phyloP scores from a whole-genome alignment of 345 rosid species.

The Arabidopsis thaliana region TAIR10.1 NC_003075.7:10195501-10196000 shows the following conservation, averaged over 20 bases:
- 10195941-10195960: not conserved
- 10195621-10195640: not conserved
- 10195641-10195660: not conserved
- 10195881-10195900: not conserved
- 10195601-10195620: conserved; percentile 19
- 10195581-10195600: conserved; percentile 11
- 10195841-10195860: not conserved
- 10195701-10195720: conserved; percentile 20
- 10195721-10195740: not conserved
- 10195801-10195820: conserved; percentile 89
- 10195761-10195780: conserved; percentile 68
- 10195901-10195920: conserved; percentile 90
- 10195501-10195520: conserved; percentile 41
- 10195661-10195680: conserved; percentile 41
- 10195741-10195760: not conserved
- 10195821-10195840: conserved; percentile 57
- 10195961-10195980: not conserved
- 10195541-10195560: not conserved
- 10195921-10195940: conserved; percentile 73
- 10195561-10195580: not conserved
- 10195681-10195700: conserved; percentile 44
- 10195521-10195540: conserved; percentile 24
- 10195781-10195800: conserved; percentile 90
- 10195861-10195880: conserved; percentile 2
- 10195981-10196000: not conserved